Conservation (phyloP, 345 rosid species). For the Iberis pinnata region DNA sequence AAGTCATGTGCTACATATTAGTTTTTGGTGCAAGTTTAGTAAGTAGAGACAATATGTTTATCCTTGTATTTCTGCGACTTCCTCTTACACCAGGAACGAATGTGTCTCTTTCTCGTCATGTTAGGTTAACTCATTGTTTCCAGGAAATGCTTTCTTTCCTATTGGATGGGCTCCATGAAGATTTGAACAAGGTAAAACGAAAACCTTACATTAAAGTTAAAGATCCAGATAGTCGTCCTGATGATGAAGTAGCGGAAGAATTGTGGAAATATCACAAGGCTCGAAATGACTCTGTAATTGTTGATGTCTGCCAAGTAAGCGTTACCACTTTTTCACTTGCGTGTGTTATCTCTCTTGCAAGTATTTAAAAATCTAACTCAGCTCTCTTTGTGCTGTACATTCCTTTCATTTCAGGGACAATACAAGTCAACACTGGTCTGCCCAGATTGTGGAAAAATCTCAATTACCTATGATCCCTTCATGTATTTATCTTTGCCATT, state of each 20-base stretch:
- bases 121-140: constrained; percentile 8
- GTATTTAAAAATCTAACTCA: too few relatives aligned
- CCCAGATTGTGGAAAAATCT: constrained; percentile 78
- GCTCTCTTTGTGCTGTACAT: too few relatives aligned
- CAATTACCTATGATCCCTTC: constrained; percentile 94
- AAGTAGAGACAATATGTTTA: too few relatives aligned
- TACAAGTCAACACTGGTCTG: constrained; percentile 95
- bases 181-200: constrained; percentile 82
- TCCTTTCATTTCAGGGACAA: constrained; percentile 63
- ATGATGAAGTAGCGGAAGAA: constrained; percentile 86
- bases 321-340: constrained; percentile 1
- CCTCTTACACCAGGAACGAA: too few relatives aligned
- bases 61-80: too few relatives aligned
- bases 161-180: constrained; percentile 96
- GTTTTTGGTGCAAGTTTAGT: too few relatives aligned
- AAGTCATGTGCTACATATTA: constrained; percentile 26
- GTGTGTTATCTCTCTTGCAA: too few relatives aligned
- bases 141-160: constrained; percentile 92
- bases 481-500: constrained; percentile 92
- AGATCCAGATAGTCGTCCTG: constrained; percentile 73
- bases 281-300: constrained; percentile 90
- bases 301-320: constrained; percentile 85
- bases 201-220: constrained; percentile 91
- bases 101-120: neutral
- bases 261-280: constrained; percentile 96